Evolutionary conservation across 768 basidiomycete species (phyloP).

Genomic region (Tremella fuciformis): DNA sequence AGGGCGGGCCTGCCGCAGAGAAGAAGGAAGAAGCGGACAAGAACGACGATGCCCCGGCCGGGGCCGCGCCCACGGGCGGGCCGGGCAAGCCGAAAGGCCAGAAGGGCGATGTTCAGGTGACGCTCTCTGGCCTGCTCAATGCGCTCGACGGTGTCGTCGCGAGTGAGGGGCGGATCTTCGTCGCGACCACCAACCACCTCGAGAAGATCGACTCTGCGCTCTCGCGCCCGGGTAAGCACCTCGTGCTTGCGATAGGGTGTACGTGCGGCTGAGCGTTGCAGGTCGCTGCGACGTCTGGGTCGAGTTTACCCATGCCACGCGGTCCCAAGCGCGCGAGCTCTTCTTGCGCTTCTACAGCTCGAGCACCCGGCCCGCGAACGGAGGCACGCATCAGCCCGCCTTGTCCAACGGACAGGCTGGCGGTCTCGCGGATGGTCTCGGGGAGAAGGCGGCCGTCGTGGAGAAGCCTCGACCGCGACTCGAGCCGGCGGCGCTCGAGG

Average conservation of each 20-base stretch:
- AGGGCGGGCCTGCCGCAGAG: neutral
- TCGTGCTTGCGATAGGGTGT: neutral
- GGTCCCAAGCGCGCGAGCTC: conserved; percentile 55
- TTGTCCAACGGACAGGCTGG: too few species aligned
- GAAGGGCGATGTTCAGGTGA: conserved; percentile 8
- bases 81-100: neutral
- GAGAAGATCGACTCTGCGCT: conserved; percentile 26
- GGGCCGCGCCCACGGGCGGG: too few species aligned
- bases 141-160: conserved; percentile 30
- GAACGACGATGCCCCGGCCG: neutral
- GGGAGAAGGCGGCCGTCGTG: too few species aligned
- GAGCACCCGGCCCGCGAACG: neutral
- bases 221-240: conserved; percentile 22
- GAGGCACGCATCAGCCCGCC: too few species aligned
- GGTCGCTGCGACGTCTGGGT: conserved; percentile 78
- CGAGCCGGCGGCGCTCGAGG: conserved; percentile 18
- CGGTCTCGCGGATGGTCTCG: too few species aligned
- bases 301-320: conserved; percentile 76
- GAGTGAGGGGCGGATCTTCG: conserved; percentile 24
- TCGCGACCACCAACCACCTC: conserved; percentile 28
- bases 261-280: conserved; percentile 1
- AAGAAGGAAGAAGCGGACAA: conserved; percentile 7
- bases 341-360: conserved; percentile 37
- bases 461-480: neutral
- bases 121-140: conserved; percentile 33